These are phyloP conservation scores for Podaxis carcinomalis DNA, from an alignment of 768 basidiomycete genomes.

Conservation along the genomic window DNA sequence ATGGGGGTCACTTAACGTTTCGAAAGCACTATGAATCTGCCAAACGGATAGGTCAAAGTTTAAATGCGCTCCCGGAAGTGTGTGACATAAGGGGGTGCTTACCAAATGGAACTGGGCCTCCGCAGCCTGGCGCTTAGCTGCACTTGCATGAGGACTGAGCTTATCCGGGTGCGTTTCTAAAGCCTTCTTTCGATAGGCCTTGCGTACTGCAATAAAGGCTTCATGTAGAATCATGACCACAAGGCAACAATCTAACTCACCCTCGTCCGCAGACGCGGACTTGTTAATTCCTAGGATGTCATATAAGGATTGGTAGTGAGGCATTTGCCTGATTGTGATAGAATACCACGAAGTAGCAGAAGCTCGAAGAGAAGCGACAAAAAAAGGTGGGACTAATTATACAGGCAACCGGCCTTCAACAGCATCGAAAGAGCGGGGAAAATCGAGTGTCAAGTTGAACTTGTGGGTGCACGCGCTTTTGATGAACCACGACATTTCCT, in stretches of 20 bases:
- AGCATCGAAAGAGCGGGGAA: constrained; percentile 1
- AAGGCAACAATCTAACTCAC: constrained; percentile 26
- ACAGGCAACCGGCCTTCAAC: constrained; percentile 1
- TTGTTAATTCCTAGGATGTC: constrained; percentile 42
- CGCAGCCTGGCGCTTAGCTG: constrained; percentile 47
- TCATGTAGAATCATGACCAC: not conserved
- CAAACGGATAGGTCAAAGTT: not conserved
- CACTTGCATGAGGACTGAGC: constrained; percentile 48
- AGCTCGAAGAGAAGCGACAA: not conserved
- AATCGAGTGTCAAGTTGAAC: not conserved
- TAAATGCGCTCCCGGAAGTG: not conserved
- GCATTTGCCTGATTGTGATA: not conserved
- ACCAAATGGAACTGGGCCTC: constrained; percentile 62
- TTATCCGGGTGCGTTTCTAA: constrained; percentile 76
- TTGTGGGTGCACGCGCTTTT: not conserved
- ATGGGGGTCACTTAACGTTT: constrained; percentile 48
- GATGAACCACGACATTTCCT: not conserved
- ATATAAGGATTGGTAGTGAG: constrained; percentile 22
- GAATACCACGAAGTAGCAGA: not conserved
- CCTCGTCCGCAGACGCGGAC: constrained; percentile 47
- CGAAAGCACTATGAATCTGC: constrained; percentile 63
- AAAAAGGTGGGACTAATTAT: not conserved
- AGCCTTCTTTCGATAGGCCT: constrained; percentile 62
- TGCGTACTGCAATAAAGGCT: constrained; percentile 44
- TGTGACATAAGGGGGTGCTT: constrained; percentile 14